phyloP scores from a whole-genome alignment of 495 filamentous ascomycete species.

The Podospora anserina region DNA sequence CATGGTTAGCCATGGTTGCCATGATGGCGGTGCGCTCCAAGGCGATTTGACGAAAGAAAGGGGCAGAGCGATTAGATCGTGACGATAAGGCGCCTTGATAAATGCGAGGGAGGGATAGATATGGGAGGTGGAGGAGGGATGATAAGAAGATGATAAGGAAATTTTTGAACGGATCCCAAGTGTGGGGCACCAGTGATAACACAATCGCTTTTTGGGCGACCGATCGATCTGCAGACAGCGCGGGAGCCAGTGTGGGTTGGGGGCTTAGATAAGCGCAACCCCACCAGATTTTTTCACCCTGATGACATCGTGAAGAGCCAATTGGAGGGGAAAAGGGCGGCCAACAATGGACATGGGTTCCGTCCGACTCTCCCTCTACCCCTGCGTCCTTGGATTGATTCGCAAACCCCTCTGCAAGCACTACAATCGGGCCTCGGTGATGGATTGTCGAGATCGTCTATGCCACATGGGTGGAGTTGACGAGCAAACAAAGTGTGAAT shows the following conservation, averaged over 20 bases:
- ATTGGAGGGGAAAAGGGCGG: neutral
- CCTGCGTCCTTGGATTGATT: too few species aligned
- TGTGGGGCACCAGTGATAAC: constrained; percentile 17
- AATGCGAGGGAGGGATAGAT: constrained; percentile 5
- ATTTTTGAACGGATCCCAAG: constrained; percentile 37
- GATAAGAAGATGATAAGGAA: constrained; percentile 36
- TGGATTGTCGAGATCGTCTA: neutral
- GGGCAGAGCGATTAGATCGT: constrained; percentile 31
- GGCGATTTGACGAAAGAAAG: constrained; percentile 16
- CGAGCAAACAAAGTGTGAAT: constrained; percentile 18
- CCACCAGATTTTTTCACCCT: constrained; percentile 18
- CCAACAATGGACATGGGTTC: neutral
- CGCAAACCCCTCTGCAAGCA: too few species aligned
- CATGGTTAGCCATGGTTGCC: constrained; percentile 46
- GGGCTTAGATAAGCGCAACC: constrained; percentile 27
- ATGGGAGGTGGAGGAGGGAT: constrained; percentile 9
- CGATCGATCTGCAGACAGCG: neutral
- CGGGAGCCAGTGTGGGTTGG: constrained; percentile 9
- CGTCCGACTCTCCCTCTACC: neutral
- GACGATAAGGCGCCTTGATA: constrained; percentile 27
- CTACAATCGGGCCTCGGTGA: neutral
- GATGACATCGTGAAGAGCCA: constrained; percentile 5
- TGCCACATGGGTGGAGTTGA: neutral
- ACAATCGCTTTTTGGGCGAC: neutral
- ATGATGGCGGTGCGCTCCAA: constrained; percentile 21